phyloP scores from a whole-genome alignment of 2,329 filamentous ascomycete genomes.

The Colletotrichum eleusines region DNA sequence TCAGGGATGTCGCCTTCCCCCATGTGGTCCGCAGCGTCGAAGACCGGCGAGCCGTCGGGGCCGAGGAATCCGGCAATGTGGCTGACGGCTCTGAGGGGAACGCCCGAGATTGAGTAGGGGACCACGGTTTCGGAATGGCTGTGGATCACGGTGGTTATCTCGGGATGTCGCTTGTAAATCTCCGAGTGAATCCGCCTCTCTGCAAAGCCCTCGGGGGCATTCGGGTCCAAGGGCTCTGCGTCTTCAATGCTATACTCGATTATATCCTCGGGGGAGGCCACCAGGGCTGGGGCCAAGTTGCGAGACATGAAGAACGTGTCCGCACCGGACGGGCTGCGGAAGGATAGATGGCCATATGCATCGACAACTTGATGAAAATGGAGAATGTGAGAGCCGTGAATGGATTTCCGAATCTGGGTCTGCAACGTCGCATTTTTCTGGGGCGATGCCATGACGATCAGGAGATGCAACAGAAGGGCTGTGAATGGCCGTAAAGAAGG shows the following conservation, averaged over 20 bases:
- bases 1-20: slow-evolving; percentile 48
- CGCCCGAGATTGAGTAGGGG: slow-evolving; percentile 55
- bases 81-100: slow-evolving; percentile 54
- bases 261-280: slow-evolving; percentile 58
- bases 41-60: slow-evolving; percentile 48
- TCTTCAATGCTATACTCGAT: slow-evolving; percentile 60
- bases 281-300: slow-evolving; percentile 60
- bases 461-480: background rate
- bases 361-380: slow-evolving; percentile 64
- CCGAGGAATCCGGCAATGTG: slow-evolving; percentile 60
- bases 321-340: slow-evolving; percentile 60
- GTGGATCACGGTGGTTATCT: slow-evolving; percentile 57
- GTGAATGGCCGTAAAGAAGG: background rate
- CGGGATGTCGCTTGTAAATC: slow-evolving; percentile 56
- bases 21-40: slow-evolving; percentile 49
- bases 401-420: slow-evolving; percentile 46
- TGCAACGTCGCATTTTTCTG: background rate
- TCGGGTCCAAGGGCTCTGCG: slow-evolving; percentile 54
- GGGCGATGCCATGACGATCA: background rate
- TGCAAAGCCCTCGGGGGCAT: slow-evolving; percentile 53
- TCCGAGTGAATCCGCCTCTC: slow-evolving; percentile 62
- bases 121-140: slow-evolving; percentile 58
- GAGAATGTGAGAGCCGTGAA: slow-evolving; percentile 64
- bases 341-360: slow-evolving; percentile 66
- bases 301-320: slow-evolving; percentile 62